A percentile compares a stretch with the other conserved stretches of the same genome.
Conservation (phyloP, 768 basidiomycete species). For the Obba rivulosa region DNA sequence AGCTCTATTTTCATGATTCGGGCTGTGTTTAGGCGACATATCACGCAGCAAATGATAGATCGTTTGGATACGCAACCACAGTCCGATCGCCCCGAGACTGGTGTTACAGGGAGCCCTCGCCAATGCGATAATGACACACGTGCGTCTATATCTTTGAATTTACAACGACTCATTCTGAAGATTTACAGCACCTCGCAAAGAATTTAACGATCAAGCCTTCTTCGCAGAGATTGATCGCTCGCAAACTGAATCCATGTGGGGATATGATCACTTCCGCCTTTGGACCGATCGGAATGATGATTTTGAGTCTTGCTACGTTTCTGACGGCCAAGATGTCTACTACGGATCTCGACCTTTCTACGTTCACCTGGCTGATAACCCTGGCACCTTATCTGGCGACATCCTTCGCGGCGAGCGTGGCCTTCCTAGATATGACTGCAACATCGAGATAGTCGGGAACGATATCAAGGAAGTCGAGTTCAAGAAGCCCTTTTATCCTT, state of each 20-base stretch:
- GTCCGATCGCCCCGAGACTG: too few relatives aligned
- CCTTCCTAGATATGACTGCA: not conserved
- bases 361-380: not conserved
- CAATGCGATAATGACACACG: too few relatives aligned
- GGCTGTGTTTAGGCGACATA: too few relatives aligned
- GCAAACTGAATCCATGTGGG: not conserved
- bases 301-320: not conserved
- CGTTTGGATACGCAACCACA: too few relatives aligned
- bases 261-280: not conserved
- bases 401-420: not conserved
- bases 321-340: not conserved
- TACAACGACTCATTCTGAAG: too few relatives aligned
- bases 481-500: too few relatives aligned
- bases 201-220: not conserved
- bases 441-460: not conserved
- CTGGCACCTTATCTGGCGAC: not conserved
- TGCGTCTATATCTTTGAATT: too few relatives aligned
- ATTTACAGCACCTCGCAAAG: not conserved
- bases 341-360: not conserved
- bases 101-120: too few relatives aligned
- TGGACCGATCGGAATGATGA: not conserved
- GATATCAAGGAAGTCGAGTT: not conserved
- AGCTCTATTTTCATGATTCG: too few relatives aligned
- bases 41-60: too few relatives aligned
- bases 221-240: not conserved